These are phyloP conservation scores for Suhomyces vadensis DNA, from an alignment of 805 yeast genomes.

Conservation along the genomic window DNA sequence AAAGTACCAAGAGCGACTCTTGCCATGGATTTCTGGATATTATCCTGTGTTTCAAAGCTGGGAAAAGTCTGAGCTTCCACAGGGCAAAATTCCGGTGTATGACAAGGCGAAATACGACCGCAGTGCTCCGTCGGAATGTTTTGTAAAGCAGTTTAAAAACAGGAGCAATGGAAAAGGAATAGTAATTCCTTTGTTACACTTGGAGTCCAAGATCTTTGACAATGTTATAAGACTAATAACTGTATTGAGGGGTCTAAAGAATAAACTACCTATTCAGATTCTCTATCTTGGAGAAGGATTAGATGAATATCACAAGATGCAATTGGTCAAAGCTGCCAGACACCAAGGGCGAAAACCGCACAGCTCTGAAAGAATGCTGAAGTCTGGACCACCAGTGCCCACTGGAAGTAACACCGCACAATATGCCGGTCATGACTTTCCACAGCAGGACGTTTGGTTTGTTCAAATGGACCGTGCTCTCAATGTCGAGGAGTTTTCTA, in stretches of 20 bases:
- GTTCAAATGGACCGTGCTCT: slow-evolving; percentile 23
- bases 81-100: slow-evolving; percentile 14
- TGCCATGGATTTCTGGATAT: slow-evolving; percentile 34
- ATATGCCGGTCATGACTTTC: slow-evolving; percentile 9
- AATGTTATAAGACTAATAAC: slow-evolving; percentile 23
- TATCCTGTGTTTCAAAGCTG: slow-evolving; percentile 23
- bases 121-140: slow-evolving; percentile 14
- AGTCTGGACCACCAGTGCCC: not conserved
- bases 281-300: slow-evolving; percentile 15
- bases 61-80: slow-evolving; percentile 12
- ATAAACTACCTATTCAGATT: slow-evolving; percentile 32
- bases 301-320: slow-evolving; percentile 13
- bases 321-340: slow-evolving; percentile 14
- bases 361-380: not conserved
- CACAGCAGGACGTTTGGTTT: slow-evolving; percentile 30
- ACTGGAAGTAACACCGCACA: not conserved
- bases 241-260: slow-evolving; percentile 28
- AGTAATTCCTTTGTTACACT: slow-evolving; percentile 30
- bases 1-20: slow-evolving; percentile 16
- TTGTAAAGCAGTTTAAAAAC: slow-evolving; percentile 13
- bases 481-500: slow-evolving; percentile 10
- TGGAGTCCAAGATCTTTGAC: slow-evolving; percentile 16
- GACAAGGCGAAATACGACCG: slow-evolving; percentile 3
- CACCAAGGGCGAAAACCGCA: not conserved
- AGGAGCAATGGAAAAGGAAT: slow-evolving; percentile 31